phyloP scores from a whole-genome alignment of 345 rosid species.

The Eucalyptus virginea region DNA sequence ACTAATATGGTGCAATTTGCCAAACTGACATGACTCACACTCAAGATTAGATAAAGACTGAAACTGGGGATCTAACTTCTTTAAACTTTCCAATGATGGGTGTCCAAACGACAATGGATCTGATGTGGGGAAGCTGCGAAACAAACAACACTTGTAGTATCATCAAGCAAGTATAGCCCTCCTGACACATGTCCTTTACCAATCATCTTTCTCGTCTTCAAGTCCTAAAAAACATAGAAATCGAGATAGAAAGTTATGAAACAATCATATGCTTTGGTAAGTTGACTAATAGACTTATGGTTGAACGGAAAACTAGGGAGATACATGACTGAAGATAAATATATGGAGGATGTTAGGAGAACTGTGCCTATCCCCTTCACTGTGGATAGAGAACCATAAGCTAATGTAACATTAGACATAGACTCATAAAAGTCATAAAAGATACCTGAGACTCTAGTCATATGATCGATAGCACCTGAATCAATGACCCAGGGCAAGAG shows the following conservation, averaged over 20 bases:
- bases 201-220: not conserved
- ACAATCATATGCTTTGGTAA: not conserved
- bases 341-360: not conserved
- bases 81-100: not conserved
- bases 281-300: rapidly evolving
- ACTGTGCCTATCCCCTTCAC: not conserved
- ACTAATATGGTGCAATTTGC: no score
- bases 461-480: rapidly evolving
- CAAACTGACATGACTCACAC: not conserved
- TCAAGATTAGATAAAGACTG: not conserved
- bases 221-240: not conserved
- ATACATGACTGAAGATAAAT: not conserved
- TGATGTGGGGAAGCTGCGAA: rapidly evolving
- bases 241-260: rapidly evolving
- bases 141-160: not conserved
- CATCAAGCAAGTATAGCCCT: not conserved
- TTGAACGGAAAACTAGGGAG: no score
- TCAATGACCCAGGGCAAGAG: not conserved
- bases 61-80: not conserved
- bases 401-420: not conserved
- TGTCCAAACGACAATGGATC: not conserved
- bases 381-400: no score
- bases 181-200: not conserved
- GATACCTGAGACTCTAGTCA: not conserved
- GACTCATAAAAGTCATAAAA: no score